These are phyloP conservation scores for Epichloe scottii DNA, from an alignment of 2,329 filamentous ascomycete genomes.

Conservation along the genomic window DNA sequence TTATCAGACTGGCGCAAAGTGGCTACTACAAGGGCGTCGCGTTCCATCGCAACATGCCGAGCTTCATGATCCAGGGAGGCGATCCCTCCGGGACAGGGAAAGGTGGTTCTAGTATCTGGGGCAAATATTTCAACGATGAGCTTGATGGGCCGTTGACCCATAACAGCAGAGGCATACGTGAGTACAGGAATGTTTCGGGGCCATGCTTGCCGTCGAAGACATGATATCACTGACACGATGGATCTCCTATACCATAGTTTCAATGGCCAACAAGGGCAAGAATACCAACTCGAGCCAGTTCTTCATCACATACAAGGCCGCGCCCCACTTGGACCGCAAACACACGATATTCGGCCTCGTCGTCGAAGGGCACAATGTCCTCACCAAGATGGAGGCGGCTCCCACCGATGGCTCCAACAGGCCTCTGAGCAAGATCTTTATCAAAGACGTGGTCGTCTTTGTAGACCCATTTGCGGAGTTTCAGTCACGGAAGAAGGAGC, in stretches of 20 bases:
- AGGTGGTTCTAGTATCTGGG: constrained; percentile 86
- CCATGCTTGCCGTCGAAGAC: not conserved
- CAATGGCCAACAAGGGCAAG: constrained; percentile 98
- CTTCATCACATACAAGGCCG: constrained; percentile 81
- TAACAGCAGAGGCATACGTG: constrained; percentile 56
- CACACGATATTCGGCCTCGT: constrained; percentile 94
- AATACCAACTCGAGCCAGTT: constrained; percentile 94
- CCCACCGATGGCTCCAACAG: constrained; percentile 64
- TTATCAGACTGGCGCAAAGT: constrained; percentile 72
- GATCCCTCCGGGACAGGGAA: constrained; percentile 87
- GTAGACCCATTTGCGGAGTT: constrained; percentile 96
- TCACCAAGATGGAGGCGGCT: constrained; percentile 65
- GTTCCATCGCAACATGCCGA: constrained; percentile 89
- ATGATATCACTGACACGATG: not conserved
- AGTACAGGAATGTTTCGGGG: constrained; percentile 6
- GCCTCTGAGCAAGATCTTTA: constrained; percentile 65
- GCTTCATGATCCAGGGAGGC: constrained; percentile 97
- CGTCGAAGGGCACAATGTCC: constrained; percentile 59
- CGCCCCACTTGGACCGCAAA: constrained; percentile 81
- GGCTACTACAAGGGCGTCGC: constrained; percentile 77
- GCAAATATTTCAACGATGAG: constrained; percentile 87
- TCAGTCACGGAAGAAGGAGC: constrained; percentile 56
- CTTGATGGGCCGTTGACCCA: constrained; percentile 85
- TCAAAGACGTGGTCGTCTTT: constrained; percentile 74
- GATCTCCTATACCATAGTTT: constrained; percentile 23